Conservation (phyloP, 768 basidiomycete genomes). For the Trametes villosa region DNA sequence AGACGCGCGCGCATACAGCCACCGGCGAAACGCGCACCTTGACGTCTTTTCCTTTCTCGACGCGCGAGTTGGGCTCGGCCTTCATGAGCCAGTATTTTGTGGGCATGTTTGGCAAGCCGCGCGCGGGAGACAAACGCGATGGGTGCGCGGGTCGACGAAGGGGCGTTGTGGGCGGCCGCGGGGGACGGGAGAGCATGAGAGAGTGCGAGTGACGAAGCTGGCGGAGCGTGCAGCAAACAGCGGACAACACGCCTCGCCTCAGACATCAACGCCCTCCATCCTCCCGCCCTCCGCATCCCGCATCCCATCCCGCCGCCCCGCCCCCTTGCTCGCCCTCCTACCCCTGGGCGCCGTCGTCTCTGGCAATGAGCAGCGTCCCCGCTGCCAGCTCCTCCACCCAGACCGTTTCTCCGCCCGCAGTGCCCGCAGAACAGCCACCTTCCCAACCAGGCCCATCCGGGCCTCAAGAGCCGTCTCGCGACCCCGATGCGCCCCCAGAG, state of each 20-base stretch:
- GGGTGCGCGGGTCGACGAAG: constrained; percentile 12
- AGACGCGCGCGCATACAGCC: constrained; percentile 20
- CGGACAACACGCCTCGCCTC: constrained; percentile 34
- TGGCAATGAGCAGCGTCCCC: constrained; percentile 47
- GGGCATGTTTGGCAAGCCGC: constrained; percentile 13
- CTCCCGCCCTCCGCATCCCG: constrained; percentile 7
- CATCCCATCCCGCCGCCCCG: constrained; percentile 11
- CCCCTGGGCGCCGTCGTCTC: constrained; percentile 26
- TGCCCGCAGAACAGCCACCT: constrained; percentile 37
- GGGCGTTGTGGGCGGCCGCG: constrained; percentile 13
- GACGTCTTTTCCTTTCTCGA: constrained; percentile 88
- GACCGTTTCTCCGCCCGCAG: constrained; percentile 37
- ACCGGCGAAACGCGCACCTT: constrained; percentile 52
- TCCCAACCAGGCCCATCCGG: constrained; percentile 23
- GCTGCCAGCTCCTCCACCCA: constrained; percentile 38
- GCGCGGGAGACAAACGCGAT: constrained; percentile 1
- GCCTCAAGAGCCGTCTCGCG: constrained; percentile 18
- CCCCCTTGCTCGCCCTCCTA: constrained; percentile 20
- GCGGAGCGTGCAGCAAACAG: constrained; percentile 33
- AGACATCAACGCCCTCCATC: constrained; percentile 31
- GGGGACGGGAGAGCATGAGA: constrained; percentile 81
- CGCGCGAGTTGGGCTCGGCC: constrained; percentile 82
- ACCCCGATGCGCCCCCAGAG: constrained; percentile 10
- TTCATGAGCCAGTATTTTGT: constrained; percentile 72
- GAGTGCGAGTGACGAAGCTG: constrained; percentile 40